These are phyloP conservation scores for Termitomyces sp. DNA, from an alignment of 768 basidiomycete genomes.

Conservation along the genomic window DNA sequence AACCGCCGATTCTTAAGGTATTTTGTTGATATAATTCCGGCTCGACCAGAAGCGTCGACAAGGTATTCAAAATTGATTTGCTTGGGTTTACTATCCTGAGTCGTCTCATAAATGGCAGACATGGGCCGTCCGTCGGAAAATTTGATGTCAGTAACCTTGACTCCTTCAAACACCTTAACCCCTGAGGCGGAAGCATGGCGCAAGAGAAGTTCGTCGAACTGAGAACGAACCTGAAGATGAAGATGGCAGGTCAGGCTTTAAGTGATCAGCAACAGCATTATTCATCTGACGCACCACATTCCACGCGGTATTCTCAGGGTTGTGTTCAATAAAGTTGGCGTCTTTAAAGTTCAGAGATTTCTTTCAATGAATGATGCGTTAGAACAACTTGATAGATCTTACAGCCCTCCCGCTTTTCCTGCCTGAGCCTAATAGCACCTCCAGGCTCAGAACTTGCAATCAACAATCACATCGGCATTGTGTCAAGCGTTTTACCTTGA, in stretches of 20 bases:
- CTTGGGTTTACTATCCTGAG: too few species aligned
- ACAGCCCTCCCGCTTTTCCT: constrained; percentile 56
- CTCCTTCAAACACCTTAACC: constrained; percentile 44
- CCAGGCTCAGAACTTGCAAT: constrained; percentile 40
- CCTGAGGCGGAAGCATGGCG: constrained; percentile 48
- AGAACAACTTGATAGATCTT: constrained; percentile 22
- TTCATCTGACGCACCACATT: constrained; percentile 47
- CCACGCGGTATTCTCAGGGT: constrained; percentile 50
- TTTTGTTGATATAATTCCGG: too few species aligned
- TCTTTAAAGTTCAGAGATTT: constrained; percentile 32
- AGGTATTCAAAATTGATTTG: too few species aligned
- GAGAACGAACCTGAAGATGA: constrained; percentile 42
- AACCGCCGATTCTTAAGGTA: too few species aligned
- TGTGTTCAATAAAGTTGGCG: constrained; percentile 54
- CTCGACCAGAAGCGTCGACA: too few species aligned
- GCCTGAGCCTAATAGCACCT: constrained; percentile 56
- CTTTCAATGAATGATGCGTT: neutral
- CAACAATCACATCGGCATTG: constrained; percentile 13
- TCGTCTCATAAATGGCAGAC: too few species aligned
- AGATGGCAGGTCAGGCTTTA: neutral
- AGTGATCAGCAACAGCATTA: neutral
- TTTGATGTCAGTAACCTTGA: constrained; percentile 41
- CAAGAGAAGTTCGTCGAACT: constrained; percentile 57
- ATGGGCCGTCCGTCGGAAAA: too few species aligned
- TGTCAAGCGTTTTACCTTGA: constrained; percentile 22